Evolutionary conservation across 2,329 filamentous ascomycete genomes (phyloP).

Genomic region (Acrocalymma vagum): DNA sequence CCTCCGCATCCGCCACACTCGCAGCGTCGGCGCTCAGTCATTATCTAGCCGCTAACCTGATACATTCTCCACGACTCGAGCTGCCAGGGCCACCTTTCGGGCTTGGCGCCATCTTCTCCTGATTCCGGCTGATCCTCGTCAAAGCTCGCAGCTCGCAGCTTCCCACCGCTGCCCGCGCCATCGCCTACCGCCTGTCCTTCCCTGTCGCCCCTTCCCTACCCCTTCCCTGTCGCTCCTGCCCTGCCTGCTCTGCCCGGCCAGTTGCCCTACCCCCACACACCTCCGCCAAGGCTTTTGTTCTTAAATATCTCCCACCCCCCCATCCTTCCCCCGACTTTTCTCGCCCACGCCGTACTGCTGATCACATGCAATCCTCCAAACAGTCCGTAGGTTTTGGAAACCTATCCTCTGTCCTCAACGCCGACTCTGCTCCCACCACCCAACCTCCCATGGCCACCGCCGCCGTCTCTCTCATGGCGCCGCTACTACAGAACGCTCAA

Average conservation of each 20-base stretch:
- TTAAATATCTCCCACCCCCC: slow-evolving; percentile 45
- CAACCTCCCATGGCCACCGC: slow-evolving; percentile 52
- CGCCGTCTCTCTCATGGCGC: slow-evolving; percentile 59
- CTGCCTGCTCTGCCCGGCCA: slow-evolving; percentile 36
- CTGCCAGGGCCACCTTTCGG: slow-evolving; percentile 30
- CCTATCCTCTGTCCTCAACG: slow-evolving; percentile 47
- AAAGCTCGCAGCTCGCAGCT: background rate
- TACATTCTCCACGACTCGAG: slow-evolving; percentile 30
- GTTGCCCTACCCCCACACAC: slow-evolving; percentile 33
- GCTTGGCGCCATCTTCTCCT: slow-evolving; percentile 32
- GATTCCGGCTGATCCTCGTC: slow-evolving; percentile 42
- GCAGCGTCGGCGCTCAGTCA: slow-evolving; percentile 23
- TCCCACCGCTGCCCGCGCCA: slow-evolving; percentile 10
- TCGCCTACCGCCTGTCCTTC: background rate
- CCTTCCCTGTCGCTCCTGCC: slow-evolving; percentile 28
- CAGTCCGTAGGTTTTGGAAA: slow-evolving; percentile 45
- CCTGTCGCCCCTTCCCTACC: background rate
- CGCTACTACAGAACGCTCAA: slow-evolving; percentile 67
- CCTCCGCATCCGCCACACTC: slow-evolving; percentile 18
- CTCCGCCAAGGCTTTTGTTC: slow-evolving; percentile 46
- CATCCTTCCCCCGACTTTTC: slow-evolving; percentile 44
- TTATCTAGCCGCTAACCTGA: slow-evolving; percentile 29
- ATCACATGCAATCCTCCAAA: slow-evolving; percentile 50
- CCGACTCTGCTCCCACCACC: slow-evolving; percentile 25
- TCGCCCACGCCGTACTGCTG: slow-evolving; percentile 30